Evolutionary conservation across 2,329 filamentous ascomycete genomes (phyloP).

Genomic region (Colletotrichum sp.): DNA sequence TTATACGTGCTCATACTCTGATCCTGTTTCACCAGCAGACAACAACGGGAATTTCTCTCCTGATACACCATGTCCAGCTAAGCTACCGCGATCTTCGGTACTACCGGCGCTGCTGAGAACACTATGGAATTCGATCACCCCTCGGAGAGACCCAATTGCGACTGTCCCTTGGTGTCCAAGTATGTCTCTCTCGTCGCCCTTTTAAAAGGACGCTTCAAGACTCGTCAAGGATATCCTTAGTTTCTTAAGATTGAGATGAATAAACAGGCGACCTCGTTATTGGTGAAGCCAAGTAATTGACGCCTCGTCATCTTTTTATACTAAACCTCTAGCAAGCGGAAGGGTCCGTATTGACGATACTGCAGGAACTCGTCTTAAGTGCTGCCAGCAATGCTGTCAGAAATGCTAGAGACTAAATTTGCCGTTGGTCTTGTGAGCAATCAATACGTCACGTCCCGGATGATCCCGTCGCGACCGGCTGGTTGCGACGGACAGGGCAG

Average conservation of each 20-base stretch:
- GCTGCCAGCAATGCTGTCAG: neutral
- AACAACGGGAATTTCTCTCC: neutral
- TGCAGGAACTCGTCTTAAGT: neutral
- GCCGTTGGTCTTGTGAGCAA: neutral
- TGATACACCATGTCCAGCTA: neutral
- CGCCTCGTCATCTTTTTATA: neutral
- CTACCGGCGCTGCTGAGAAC: neutral
- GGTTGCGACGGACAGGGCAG: neutral
- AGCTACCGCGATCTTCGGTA: neutral
- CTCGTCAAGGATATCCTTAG: neutral
- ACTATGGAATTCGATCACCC: neutral
- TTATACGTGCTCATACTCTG: neutral
- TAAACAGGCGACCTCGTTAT: no score
- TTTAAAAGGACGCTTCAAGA: neutral
- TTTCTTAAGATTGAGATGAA: neutral
- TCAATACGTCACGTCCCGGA: neutral
- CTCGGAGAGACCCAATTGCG: neutral
- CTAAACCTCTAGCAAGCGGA: neutral
- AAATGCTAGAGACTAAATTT: neutral
- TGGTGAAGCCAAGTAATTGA: neutral
- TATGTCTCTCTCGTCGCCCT: neutral
- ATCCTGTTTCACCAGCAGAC: neutral
- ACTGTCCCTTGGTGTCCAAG: neutral
- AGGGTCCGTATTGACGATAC: neutral
- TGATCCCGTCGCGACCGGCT: neutral